Conservation (phyloP, 192 early-diverging fungal species). For the Mortierella antarctica region DNA sequence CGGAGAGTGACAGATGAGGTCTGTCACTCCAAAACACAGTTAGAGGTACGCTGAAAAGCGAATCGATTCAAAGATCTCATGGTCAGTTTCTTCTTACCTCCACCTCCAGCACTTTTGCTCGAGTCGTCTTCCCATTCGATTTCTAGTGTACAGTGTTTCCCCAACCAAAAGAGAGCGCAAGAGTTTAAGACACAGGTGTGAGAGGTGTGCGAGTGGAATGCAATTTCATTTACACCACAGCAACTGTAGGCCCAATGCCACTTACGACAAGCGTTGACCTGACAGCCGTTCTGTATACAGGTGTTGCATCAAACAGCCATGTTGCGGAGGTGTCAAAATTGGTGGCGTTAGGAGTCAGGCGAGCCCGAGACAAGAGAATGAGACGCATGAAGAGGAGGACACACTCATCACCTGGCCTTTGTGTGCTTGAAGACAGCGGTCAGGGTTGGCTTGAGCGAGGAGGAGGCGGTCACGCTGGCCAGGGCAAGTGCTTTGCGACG, state of each 20-base stretch:
- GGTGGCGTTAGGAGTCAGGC: conserved; percentile 44
- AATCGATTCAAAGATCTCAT: too few species aligned
- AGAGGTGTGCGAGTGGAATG: too few species aligned
- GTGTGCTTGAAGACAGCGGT: conserved; percentile 30
- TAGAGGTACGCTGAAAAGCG: too few species aligned
- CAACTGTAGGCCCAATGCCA: too few species aligned
- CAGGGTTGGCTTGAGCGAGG: conserved; percentile 21
- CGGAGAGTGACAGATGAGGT: background rate
- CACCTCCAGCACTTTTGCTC: too few species aligned
- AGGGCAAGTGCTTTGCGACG: conserved; percentile 5
- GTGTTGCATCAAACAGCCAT: background rate
- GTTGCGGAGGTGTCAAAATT: conserved; percentile 1
- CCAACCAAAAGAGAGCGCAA: too few species aligned
- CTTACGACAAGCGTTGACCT: background rate
- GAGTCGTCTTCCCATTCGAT: too few species aligned
- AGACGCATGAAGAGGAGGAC: background rate
- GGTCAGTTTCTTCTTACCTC: too few species aligned
- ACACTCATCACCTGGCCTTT: conserved; percentile 43
- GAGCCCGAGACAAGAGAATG: background rate
- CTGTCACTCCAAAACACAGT: background rate
- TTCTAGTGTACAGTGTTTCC: too few species aligned
- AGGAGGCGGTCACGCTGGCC: background rate
- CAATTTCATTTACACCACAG: too few species aligned
- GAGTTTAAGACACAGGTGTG: too few species aligned
- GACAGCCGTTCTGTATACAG: background rate